Percentiles rank a stretch among this genome's conserved stretches.
These are phyloP conservation scores for Leptodontidium sp. DNA, from an alignment of 2,329 filamentous ascomycete species.

Conservation along the genomic window DNA sequence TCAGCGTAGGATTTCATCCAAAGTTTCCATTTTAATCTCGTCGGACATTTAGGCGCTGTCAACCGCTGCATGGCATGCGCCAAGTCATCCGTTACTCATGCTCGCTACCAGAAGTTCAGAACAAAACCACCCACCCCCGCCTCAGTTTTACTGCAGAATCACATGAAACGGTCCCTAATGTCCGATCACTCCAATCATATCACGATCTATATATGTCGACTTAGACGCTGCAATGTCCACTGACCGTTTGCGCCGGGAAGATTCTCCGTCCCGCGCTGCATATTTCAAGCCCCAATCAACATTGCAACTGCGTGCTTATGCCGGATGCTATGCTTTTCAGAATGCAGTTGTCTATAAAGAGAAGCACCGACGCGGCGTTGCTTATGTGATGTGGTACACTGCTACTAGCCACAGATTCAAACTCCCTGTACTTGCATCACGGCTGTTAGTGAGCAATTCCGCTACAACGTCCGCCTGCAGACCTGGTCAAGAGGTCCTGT, in stretches of 20 bases:
- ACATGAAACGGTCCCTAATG: neutral
- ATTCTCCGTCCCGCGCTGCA: neutral
- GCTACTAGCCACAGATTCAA: too few relatives aligned
- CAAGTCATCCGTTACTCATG: constrained; percentile 17
- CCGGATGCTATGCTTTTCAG: constrained; percentile 6
- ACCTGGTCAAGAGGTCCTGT: neutral
- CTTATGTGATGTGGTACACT: neutral
- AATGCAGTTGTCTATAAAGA: neutral
- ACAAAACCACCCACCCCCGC: neutral
- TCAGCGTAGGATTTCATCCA: neutral
- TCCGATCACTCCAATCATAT: constrained; percentile 14
- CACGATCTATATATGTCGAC: constrained; percentile 8
- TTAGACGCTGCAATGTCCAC: neutral
- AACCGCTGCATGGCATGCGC: constrained; percentile 2
- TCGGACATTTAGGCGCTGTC: constrained; percentile 1
- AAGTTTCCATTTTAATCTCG: constrained; percentile 1
- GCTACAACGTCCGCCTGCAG: neutral
- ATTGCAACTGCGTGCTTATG: constrained; percentile 3
- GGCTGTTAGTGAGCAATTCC: neutral
- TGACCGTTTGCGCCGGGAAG: neutral
- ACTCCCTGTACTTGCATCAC: neutral
- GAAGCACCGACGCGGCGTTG: neutral
- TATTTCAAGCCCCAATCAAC: constrained; percentile 7
- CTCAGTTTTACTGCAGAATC: neutral
- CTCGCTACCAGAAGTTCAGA: constrained; percentile 12